Base-by-base conservation (phyloP, 768 basidiomycete species). In the Hortiboletus campestris region DNA sequence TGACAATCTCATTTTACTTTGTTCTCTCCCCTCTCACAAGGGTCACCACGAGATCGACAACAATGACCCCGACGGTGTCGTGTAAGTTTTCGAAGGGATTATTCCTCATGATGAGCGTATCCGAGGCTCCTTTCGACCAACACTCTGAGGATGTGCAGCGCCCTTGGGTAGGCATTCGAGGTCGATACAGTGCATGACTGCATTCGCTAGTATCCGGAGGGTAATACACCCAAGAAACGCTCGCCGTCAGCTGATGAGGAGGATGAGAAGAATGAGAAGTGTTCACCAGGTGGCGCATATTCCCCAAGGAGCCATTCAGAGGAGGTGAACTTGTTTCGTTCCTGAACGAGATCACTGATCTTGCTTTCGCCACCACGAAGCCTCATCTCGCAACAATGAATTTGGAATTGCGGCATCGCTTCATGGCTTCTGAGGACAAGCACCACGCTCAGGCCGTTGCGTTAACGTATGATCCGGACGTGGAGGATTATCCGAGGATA, bases 321-420 rank as follows among this genome's bases (percentile, higher is more conserved):
- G 41, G 38, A 40, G 45, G 51, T 13, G 38, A 51, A 22, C 29
- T 58, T 4, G 59, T 55, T 8, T 46, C 40, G 0, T 57, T 60
- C 40, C 39, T 53, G 6, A 59, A 59, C n/a, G 38, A 49, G 0
- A 36, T 59, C 29, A 44, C 46, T 42, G 58, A 59, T 19, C 45
- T 31, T 40, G 55, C 50, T 13, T 40, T 48, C 32, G 29, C 40
- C 5, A 11, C 44, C 16, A 25, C 50, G n/a, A 47, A 40, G 42
- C 16, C 49, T 13, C 49, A n/a, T 34, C 31, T 36, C 41, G 11
- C 34, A 13, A 10, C 14, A 1, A 19, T 17, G 4, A n/a, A 43
- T 4, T 25, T 36, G 34, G 20, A 4, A n/a, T 13, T 51, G 41
- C 20, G 32, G 11, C 42, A 44, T 35, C 50, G 34, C 12, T 28